These are phyloP conservation scores for Arthrinium phaeospermum DNA, from an alignment of 2,329 filamentous ascomycete species.

Conservation along the genomic window DNA sequence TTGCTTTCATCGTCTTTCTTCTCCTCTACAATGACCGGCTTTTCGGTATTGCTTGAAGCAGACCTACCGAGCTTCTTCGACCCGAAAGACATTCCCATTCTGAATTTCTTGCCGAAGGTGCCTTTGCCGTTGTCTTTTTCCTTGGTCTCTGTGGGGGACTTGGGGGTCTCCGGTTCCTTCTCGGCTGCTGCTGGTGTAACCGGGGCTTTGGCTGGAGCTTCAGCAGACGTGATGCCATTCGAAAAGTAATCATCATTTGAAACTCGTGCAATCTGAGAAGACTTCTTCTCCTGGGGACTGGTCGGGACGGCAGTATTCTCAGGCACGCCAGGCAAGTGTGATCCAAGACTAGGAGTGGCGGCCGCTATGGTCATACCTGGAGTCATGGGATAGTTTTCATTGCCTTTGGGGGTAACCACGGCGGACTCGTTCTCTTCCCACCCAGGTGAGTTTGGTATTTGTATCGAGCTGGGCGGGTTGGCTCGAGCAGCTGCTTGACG, in stretches of 20 bases:
- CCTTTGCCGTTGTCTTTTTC: conserved; percentile 62
- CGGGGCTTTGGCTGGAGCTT: conserved; percentile 51
- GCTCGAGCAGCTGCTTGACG: conserved; percentile 59
- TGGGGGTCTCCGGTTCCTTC: conserved; percentile 47
- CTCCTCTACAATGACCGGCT: conserved; percentile 76
- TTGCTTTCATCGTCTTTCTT: conserved; percentile 66
- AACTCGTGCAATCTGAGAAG: conserved; percentile 62
- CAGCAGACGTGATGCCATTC: conserved; percentile 57
- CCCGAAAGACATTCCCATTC: conserved; percentile 64
- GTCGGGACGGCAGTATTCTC: conserved; percentile 51
- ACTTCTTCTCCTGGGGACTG: conserved; percentile 59
- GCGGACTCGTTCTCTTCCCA: conserved; percentile 51
- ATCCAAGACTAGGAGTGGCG: conserved; percentile 64
- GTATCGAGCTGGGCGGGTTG: conserved; percentile 66
- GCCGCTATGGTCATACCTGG: conserved; percentile 80
- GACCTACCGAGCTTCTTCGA: conserved; percentile 84
- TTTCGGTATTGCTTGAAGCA: conserved; percentile 69
- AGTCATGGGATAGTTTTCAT: conserved; percentile 69
- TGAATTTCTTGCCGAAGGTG: conserved; percentile 48
- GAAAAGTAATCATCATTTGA: conserved; percentile 83
- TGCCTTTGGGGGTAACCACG: conserved; percentile 67
- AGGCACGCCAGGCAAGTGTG: conserved; percentile 52
- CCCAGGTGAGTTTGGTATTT: conserved; percentile 45
- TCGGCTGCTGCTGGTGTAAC: conserved; percentile 52
- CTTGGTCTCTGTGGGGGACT: conserved; percentile 64